Conservation (phyloP, 441 rosid species). For the Pelargonium cotyledonis region DNA sequence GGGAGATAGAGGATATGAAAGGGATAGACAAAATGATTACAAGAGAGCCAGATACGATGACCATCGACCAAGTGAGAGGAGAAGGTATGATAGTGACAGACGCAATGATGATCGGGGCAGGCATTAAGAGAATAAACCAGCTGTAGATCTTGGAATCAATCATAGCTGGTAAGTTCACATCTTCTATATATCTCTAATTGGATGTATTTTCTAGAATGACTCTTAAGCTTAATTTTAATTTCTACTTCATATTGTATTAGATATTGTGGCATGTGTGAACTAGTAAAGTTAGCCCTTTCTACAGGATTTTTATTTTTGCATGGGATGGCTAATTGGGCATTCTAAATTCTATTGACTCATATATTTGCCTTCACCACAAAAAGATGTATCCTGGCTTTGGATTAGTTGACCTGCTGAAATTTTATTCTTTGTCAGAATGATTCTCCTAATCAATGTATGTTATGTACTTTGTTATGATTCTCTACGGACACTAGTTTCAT, state of each 20-base stretch:
- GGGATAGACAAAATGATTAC: slow-evolving; percentile 28
- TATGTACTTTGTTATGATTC: no score
- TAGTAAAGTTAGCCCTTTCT: background rate
- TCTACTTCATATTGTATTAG: background rate
- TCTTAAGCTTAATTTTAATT: background rate
- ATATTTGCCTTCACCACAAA: background rate
- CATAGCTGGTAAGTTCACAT: background rate
- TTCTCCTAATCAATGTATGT: no score
- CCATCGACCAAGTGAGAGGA: slow-evolving; percentile 34
- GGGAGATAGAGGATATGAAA: slow-evolving; percentile 20
- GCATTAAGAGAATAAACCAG: slow-evolving; percentile 1
- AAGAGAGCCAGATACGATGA: slow-evolving; percentile 44
- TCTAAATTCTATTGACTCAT: no score
- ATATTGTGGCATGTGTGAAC: background rate
- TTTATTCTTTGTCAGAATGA: no score
- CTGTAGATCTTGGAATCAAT: background rate
- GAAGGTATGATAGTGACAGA: slow-evolving; percentile 21
- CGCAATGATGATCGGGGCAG: slow-evolving; percentile 24
- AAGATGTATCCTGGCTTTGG: background rate
- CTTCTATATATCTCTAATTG: background rate
- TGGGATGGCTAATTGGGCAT: background rate
- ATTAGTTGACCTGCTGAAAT: no score
- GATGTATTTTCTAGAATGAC: background rate
- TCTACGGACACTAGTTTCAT: no score
- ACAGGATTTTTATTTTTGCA: background rate